Conservation (phyloP, 345 rosid species). For the Citrus glauca region DNA sequence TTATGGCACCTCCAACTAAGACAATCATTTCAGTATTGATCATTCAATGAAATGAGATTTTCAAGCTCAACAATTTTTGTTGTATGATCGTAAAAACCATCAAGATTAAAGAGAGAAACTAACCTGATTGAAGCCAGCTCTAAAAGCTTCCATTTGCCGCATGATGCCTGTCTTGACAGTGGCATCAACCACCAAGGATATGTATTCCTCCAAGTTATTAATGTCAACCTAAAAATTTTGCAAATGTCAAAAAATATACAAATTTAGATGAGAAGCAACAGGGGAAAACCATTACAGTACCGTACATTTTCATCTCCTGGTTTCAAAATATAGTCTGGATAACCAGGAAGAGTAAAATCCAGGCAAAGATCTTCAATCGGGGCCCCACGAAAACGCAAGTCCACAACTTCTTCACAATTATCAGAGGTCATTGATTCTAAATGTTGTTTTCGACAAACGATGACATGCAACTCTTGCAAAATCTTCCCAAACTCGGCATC, state of each 20-base stretch:
- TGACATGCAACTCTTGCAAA: constrained; percentile 74
- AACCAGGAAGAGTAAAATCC: constrained; percentile 94
- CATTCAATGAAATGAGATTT: neutral
- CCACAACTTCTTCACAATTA: constrained; percentile 32
- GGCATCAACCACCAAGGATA: constrained; percentile 84
- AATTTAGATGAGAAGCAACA: neutral
- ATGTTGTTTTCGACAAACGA: constrained; percentile 73
- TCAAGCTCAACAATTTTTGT: neutral
- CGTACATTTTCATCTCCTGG: constrained; percentile 79
- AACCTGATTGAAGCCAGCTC: constrained; percentile 97
- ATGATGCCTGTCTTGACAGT: constrained; percentile 77
- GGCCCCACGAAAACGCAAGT: constrained; percentile 58
- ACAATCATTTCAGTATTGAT: neutral
- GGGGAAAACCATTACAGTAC: neutral
- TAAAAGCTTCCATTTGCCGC: constrained; percentile 88
- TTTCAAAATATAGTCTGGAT: constrained; percentile 78
- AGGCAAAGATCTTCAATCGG: constrained; percentile 79
- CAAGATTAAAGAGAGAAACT: constrained; percentile 5
- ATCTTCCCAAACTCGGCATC: constrained; percentile 86
- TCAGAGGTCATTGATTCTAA: constrained; percentile 47
- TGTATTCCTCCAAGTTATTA: constrained; percentile 80
- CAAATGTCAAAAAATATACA: neutral
- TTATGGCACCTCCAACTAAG: neutral
- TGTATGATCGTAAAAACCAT: neutral
- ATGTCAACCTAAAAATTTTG: constrained; percentile 59